phyloP scores from a whole-genome alignment of 2,329 filamentous ascomycete genomes.

The Cyanodermella asteris region DNA sequence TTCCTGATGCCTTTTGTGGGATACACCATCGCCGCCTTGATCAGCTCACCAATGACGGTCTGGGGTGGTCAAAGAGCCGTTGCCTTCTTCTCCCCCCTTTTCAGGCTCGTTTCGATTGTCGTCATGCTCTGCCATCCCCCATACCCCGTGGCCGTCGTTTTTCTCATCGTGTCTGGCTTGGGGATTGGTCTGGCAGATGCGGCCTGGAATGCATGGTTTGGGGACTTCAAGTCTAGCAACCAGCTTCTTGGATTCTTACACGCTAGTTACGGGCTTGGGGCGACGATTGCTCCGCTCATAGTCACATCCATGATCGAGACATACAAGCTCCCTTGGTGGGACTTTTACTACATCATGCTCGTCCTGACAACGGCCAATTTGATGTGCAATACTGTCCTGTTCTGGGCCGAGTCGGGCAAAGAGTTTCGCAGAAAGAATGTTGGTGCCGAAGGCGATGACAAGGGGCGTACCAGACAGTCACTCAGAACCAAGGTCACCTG shows the following conservation, averaged over 20 bases:
- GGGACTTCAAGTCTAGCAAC: conserved; percentile 47
- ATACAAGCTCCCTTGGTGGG: conserved; percentile 41
- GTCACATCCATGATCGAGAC: conserved; percentile 53
- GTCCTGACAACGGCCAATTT: conserved; percentile 35
- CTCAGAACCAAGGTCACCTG: conserved; percentile 33
- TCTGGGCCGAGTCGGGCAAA: conserved; percentile 40
- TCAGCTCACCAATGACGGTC: conserved; percentile 22
- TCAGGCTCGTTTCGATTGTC: conserved; percentile 43
- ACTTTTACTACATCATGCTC: conserved; percentile 57
- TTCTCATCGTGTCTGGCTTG: conserved; percentile 41
- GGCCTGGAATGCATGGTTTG: conserved; percentile 30
- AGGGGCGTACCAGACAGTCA: conserved; percentile 20
- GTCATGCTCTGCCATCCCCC: conserved; percentile 43
- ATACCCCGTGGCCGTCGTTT: conserved; percentile 39
- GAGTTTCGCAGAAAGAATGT: conserved; percentile 25
- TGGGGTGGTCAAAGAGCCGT: conserved; percentile 45
- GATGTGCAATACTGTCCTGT: conserved; percentile 28
- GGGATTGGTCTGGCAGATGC: conserved; percentile 45
- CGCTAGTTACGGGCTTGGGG: conserved; percentile 45
- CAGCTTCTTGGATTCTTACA: conserved; percentile 48
- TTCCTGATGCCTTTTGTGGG: conserved; percentile 27
- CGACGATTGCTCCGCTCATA: conserved; percentile 35
- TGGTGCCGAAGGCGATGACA: conserved; percentile 16
- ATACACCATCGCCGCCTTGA: conserved; percentile 23
- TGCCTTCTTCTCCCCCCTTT: conserved; percentile 39